Conservation (phyloP, 495 filamentous ascomycete genomes). For the Jackrogersella minutella region DNA sequence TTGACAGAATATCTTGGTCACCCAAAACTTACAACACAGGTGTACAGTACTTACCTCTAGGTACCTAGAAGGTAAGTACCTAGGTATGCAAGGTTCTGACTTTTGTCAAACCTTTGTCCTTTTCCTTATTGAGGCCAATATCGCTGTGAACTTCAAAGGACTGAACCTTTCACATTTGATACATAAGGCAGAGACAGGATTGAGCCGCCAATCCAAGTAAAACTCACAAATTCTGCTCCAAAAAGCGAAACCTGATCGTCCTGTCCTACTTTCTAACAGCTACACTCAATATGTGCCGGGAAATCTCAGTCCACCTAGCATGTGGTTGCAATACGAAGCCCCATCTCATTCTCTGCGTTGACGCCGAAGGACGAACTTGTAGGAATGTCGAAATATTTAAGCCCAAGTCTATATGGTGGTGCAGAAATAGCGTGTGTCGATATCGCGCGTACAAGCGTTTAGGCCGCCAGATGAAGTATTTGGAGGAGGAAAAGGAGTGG, state of each 20-base stretch:
- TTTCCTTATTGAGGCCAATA: not conserved
- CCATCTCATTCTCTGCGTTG: not conserved
- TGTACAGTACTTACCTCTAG: not conserved
- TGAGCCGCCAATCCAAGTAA: not conserved
- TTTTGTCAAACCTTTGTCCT: not conserved
- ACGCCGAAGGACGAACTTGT: not conserved
- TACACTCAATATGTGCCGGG: slow-evolving; percentile 9
- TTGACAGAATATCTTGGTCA: not conserved
- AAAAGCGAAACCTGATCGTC: not conserved
- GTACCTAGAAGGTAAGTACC: too few species aligned
- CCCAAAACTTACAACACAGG: not conserved
- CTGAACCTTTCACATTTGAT: not conserved
- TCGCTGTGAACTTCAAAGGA: not conserved
- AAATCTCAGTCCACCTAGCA: slow-evolving; percentile 5
- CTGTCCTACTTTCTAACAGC: not conserved
- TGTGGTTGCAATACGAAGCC: slow-evolving; percentile 16
- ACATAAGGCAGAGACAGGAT: not conserved
- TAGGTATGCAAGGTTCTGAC: not conserved
- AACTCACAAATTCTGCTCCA: not conserved
- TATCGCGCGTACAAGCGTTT: slow-evolving; percentile 22
- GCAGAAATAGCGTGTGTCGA: slow-evolving; percentile 15
- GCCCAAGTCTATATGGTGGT: slow-evolving; percentile 18
- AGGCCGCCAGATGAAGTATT: slow-evolving; percentile 19
- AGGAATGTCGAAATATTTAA: not conserved
- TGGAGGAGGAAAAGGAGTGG: slow-evolving; percentile 22